These are phyloP conservation scores for Pleurostoma richardsiae DNA, from an alignment of 2,329 filamentous ascomycete species.

Conservation along the genomic window DNA sequence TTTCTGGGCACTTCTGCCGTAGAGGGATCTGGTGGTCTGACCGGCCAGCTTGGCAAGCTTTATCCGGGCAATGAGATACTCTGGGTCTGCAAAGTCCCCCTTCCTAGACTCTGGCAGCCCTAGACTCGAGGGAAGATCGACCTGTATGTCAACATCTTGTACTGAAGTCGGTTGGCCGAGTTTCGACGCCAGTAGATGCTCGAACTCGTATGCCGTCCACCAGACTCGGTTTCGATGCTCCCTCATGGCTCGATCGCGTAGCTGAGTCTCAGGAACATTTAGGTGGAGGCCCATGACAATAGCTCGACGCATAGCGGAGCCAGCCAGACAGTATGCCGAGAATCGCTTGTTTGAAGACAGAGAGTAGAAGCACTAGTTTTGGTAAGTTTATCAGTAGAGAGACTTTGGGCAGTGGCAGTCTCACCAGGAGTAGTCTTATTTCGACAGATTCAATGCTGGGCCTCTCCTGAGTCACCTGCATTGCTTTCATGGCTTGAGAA, in stretches of 20 bases:
- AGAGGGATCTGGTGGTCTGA: conserved; percentile 23
- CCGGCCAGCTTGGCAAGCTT: conserved; percentile 27
- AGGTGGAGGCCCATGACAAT: conserved; percentile 38
- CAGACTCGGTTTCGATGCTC: conserved; percentile 35
- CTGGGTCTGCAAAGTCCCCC: conserved; percentile 25
- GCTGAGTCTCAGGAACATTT: conserved; percentile 28
- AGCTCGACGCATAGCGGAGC: conserved; percentile 35
- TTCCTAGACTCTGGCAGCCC: conserved; percentile 15
- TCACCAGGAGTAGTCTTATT: conserved; percentile 35
- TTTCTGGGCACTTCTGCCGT: conserved; percentile 19
- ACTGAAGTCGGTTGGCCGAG: conserved; percentile 42
- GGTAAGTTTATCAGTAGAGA: no score
- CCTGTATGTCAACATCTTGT: conserved; percentile 40
- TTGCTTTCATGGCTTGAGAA: conserved; percentile 29
- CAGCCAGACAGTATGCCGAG: conserved; percentile 34
- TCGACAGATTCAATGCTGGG: conserved; percentile 37
- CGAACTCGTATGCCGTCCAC: conserved; percentile 38
- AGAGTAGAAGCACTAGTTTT: conserved; percentile 35
- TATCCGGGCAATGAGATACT: conserved; percentile 26
- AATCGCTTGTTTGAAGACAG: conserved; percentile 37
- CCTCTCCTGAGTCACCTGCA: conserved; percentile 33
- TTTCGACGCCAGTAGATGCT: conserved; percentile 42
- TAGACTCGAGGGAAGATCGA: conserved; percentile 32
- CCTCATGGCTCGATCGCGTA: conserved; percentile 26
- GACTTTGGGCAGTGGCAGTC: conserved; percentile 5